Evolutionary conservation across 768 basidiomycete species (phyloP).

Genomic region (Hygrocybe coccinea): DNA sequence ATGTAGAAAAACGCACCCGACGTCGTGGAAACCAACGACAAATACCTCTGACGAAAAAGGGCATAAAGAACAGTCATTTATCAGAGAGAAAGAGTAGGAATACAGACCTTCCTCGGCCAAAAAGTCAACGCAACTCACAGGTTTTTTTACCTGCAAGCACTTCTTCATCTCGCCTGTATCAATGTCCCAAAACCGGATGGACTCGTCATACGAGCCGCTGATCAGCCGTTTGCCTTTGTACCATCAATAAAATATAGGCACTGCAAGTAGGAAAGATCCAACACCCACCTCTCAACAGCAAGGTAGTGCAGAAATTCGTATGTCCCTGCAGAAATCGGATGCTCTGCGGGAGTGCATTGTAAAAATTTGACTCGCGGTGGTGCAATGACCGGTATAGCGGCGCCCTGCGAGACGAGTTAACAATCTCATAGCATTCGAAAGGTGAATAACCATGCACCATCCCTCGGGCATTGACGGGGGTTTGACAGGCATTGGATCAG

Average conservation of each 20-base stretch:
- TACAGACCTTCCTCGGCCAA: slow-evolving; percentile 67
- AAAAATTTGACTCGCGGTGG: slow-evolving; percentile 82
- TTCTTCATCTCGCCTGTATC: slow-evolving; percentile 58
- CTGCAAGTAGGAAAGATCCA: neutral
- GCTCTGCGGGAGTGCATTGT: slow-evolving; percentile 66
- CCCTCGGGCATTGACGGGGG: slow-evolving; percentile 61
- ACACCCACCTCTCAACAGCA: slow-evolving; percentile 49
- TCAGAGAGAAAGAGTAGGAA: neutral
- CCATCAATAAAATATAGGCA: neutral
- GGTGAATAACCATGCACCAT: slow-evolving; percentile 47
- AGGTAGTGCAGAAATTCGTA: slow-evolving; percentile 81
- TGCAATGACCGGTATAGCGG: slow-evolving; percentile 76
- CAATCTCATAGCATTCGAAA: neutral
- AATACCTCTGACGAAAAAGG: slow-evolving; percentile 59
- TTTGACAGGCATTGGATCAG: slow-evolving; percentile 63
- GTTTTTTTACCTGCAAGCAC: slow-evolving; percentile 79
- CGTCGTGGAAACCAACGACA: slow-evolving; percentile 89
- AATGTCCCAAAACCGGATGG: slow-evolving; percentile 90
- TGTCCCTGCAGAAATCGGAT: slow-evolving; percentile 79
- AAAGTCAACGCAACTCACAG: slow-evolving; percentile 87
- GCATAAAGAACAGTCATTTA: neutral
- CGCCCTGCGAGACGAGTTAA: slow-evolving; percentile 28
- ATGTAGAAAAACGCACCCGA: slow-evolving; percentile 52
- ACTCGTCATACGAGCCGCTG: slow-evolving; percentile 88
- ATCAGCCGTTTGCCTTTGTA: slow-evolving; percentile 70